These are phyloP conservation scores for Xylaria sp. DNA, from an alignment of 2,329 filamentous ascomycete species.

Conservation along the genomic window DNA sequence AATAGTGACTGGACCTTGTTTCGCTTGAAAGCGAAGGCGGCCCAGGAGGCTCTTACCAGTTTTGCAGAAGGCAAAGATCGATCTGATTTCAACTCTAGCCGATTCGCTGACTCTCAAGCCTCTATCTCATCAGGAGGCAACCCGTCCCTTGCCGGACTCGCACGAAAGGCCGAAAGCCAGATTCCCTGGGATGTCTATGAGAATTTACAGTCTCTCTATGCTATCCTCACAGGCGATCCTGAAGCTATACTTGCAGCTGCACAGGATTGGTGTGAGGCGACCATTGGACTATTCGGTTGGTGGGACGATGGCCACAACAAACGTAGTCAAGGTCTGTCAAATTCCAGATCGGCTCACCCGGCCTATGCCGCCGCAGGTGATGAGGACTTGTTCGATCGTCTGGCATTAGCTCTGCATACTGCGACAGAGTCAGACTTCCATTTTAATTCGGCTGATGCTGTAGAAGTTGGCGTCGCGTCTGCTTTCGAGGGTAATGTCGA, in stretches of 20 bases:
- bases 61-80: constrained; percentile 80
- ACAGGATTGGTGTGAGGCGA: constrained; percentile 93
- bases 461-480: constrained; percentile 85
- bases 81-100: constrained; percentile 47
- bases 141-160: constrained; percentile 69
- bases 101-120: constrained; percentile 50
- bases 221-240: constrained; percentile 79
- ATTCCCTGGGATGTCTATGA: constrained; percentile 93
- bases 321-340: constrained; percentile 49
- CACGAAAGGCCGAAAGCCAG: constrained; percentile 82
- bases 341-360: constrained; percentile 55
- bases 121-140: constrained; percentile 54
- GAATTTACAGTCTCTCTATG: constrained; percentile 81
- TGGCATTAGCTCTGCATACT: constrained; percentile 76
- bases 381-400: constrained; percentile 77
- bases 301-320: constrained; percentile 79
- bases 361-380: constrained; percentile 58
- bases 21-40: constrained; percentile 76
- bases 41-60: constrained; percentile 75
- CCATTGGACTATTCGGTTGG: constrained; percentile 85
- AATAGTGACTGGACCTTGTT: constrained; percentile 86
- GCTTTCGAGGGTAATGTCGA: constrained; percentile 85
- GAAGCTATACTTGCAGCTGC: constrained; percentile 79
- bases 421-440: constrained; percentile 76
- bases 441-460: constrained; percentile 77